phyloP scores from a whole-genome alignment of 2,329 filamentous ascomycete genomes.

The Trichoderma sp. region DNA sequence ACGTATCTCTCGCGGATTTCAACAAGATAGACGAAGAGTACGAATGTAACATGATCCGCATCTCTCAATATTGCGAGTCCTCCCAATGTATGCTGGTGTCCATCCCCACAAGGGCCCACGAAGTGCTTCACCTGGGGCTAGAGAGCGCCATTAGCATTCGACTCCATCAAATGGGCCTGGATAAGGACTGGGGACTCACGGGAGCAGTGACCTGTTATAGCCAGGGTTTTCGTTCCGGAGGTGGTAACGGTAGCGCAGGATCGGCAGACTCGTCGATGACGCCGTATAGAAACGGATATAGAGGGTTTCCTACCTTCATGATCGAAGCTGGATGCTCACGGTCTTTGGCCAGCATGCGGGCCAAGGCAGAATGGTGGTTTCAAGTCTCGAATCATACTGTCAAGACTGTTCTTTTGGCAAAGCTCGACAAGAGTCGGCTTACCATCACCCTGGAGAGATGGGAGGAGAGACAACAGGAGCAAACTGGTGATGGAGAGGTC shows the following conservation, averaged over 20 bases:
- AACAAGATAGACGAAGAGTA: background rate
- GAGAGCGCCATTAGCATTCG: background rate
- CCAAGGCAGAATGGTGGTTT: background rate
- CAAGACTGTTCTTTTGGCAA: background rate
- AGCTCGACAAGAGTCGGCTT: background rate
- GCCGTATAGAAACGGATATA: background rate
- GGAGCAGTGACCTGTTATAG: background rate
- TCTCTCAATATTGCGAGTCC: background rate
- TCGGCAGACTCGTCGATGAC: background rate
- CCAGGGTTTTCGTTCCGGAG: background rate
- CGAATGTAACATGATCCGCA: background rate
- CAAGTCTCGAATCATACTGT: background rate
- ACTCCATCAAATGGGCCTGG: background rate
- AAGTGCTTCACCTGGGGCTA: background rate
- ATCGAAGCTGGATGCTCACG: background rate
- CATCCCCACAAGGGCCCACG: background rate
- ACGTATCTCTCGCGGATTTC: background rate
- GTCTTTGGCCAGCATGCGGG: background rate
- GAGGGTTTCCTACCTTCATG: background rate
- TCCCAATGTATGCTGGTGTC: background rate
- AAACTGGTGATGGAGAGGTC: background rate
- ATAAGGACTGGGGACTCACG: background rate
- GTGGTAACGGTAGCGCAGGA: background rate
- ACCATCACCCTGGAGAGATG: background rate
- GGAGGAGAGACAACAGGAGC: background rate